phyloP scores from a whole-genome alignment of 2,329 filamentous ascomycete genomes.

The Claviceps sorghi region DNA sequence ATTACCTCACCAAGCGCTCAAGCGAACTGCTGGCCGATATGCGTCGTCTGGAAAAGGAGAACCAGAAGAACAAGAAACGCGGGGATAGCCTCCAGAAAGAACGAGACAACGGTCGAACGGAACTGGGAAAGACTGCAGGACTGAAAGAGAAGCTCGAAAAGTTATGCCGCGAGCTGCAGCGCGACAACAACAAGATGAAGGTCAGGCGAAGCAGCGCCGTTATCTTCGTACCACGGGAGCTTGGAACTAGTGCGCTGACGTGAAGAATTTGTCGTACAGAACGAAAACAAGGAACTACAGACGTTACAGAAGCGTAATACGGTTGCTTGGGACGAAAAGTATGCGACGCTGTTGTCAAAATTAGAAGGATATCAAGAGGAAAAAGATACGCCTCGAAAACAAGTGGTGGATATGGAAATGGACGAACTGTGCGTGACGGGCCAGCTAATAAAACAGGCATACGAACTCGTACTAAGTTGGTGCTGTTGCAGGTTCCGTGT shows the following conservation, averaged over 20 bases:
- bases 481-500: slow-evolving; percentile 51
- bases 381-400: slow-evolving; percentile 68
- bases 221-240: not conserved
- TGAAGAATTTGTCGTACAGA: slow-evolving; percentile 29
- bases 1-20: slow-evolving; percentile 78
- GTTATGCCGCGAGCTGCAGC: slow-evolving; percentile 80
- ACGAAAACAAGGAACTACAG: slow-evolving; percentile 85
- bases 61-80: slow-evolving; percentile 89
- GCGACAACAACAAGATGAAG: slow-evolving; percentile 98
- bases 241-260: slow-evolving; percentile 12
- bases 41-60: slow-evolving; percentile 89
- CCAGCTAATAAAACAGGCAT: slow-evolving; percentile 6
- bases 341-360: slow-evolving; percentile 65
- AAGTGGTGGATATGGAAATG: slow-evolving; percentile 69
- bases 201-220: slow-evolving; percentile 27
- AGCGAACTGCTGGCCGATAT: slow-evolving; percentile 85
- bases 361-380: slow-evolving; percentile 80
- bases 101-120: slow-evolving; percentile 75
- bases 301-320: slow-evolving; percentile 74
- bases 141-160: slow-evolving; percentile 97
- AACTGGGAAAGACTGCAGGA: slow-evolving; percentile 76
- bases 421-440: slow-evolving; percentile 60
- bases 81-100: slow-evolving; percentile 93
- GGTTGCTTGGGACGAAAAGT: slow-evolving; percentile 69
- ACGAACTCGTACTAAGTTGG: slow-evolving; percentile 5